Conservation (phyloP, 164 flowering plant genomes). For the Vitis rupestris region DNA sequence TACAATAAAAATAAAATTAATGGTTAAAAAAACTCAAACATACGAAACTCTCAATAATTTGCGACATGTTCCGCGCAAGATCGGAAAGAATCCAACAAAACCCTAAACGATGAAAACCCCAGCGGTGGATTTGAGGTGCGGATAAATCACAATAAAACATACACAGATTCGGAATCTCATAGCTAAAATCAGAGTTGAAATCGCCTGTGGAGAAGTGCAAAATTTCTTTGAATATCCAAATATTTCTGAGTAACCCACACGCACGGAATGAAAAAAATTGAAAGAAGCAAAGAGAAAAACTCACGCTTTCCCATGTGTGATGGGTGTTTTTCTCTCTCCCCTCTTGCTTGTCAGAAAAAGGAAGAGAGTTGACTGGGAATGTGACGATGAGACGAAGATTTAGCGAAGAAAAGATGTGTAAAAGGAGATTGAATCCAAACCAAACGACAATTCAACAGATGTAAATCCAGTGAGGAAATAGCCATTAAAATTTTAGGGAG, state of each 20-base stretch:
- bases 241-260: neutral
- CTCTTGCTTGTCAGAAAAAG: slow-evolving; percentile 13
- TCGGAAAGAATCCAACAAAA: too few species aligned
- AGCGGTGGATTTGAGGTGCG: too few species aligned
- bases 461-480: slow-evolving; percentile 11
- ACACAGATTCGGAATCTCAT: too few species aligned
- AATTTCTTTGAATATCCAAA: neutral
- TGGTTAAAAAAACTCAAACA: too few species aligned
- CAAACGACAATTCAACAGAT: slow-evolving; percentile 1
- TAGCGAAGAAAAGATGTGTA: slow-evolving; percentile 12
- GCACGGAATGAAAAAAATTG: neutral
- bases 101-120: too few species aligned
- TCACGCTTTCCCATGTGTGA: slow-evolving; percentile 46
- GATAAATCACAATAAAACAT: too few species aligned
- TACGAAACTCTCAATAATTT: too few species aligned
- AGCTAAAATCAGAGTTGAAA: too few species aligned
- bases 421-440: slow-evolving; percentile 8
- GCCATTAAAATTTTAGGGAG: slow-evolving; percentile 29
- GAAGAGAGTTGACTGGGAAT: slow-evolving; percentile 16
- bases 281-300: slow-evolving; percentile 5
- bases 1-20: too few species aligned
- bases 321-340: neutral
- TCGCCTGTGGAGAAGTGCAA: too few species aligned
- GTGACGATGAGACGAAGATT: slow-evolving; percentile 12
- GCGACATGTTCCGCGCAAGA: too few species aligned